Percentiles rank a stretch among this genome's conserved stretches.
These are phyloP conservation scores for Bonia amplexicaulis DNA, from an alignment of 176 grass and related monocot genomes.

Conservation along the genomic window DNA sequence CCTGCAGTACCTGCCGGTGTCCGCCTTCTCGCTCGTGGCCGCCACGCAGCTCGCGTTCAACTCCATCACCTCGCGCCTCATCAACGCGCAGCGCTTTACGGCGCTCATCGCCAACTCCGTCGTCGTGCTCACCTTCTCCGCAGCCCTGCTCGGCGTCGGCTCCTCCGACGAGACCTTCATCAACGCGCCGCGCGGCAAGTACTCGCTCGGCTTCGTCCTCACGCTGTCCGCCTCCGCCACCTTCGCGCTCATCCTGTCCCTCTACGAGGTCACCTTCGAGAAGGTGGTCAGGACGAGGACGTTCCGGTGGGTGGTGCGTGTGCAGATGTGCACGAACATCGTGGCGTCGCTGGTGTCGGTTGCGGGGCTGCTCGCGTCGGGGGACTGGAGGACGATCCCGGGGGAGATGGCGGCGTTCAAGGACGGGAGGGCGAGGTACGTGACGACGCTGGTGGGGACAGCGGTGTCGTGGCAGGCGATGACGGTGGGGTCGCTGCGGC, in stretches of 20 bases:
- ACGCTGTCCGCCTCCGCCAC: conserved; percentile 54
- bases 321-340: conserved; percentile 33
- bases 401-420: conserved; percentile 51
- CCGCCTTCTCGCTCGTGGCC: conserved; percentile 76
- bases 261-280: conserved; percentile 52
- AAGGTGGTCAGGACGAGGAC: conserved; percentile 40
- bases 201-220: conserved; percentile 52
- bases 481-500: conserved; percentile 32
- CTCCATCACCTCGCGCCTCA: conserved; percentile 60
- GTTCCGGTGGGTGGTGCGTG: conserved; percentile 31
- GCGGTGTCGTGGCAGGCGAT: conserved; percentile 58
- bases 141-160: conserved; percentile 50
- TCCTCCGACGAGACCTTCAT: conserved; percentile 33
- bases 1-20: conserved; percentile 76
- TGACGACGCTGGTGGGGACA: conserved; percentile 47
- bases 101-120: conserved; percentile 75
- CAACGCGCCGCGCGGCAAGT: conserved; percentile 46
- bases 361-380: conserved; percentile 45
- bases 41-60: conserved; percentile 81
- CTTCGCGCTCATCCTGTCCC: conserved; percentile 59
- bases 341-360: conserved; percentile 33
- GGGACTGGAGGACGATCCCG: conserved; percentile 42
- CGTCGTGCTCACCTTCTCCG: conserved; percentile 69
- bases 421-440: conserved; percentile 50
- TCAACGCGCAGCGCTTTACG: conserved; percentile 77